Evolutionary conservation across 75 land plant species (phyloP).

Genomic region (Cupressus sempervirens): DNA sequence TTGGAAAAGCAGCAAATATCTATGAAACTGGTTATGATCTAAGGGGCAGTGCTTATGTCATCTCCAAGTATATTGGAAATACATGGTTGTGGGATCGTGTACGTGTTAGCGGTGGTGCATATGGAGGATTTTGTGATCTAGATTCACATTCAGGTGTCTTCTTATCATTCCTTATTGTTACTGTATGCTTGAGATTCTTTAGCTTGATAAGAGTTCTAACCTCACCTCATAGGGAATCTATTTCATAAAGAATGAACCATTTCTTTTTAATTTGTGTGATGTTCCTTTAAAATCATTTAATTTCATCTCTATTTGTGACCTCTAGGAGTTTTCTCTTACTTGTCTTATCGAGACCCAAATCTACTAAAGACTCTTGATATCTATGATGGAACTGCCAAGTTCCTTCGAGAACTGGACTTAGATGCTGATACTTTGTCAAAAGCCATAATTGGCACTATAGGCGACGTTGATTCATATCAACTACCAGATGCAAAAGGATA

Average conservation of each 20-base stretch:
- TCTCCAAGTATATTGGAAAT: conserved; percentile 87
- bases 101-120: conserved; percentile 99
- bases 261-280: neutral
- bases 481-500: conserved; percentile 99
- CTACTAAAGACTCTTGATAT: conserved; percentile 87
- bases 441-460: conserved; percentile 98
- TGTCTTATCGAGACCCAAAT: conserved; percentile 98
- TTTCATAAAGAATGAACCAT: neutral
- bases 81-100: conserved; percentile 99
- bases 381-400: conserved; percentile 81
- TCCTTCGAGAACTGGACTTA: conserved; percentile 75
- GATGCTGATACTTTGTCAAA: conserved; percentile 90
- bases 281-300: neutral
- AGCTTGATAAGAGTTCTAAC: neutral
- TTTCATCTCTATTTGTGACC: neutral
- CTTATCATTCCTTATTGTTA: neutral
- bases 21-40: conserved; percentile 93
- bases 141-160: conserved; percentile 91
- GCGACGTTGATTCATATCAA: conserved; percentile 97
- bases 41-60: conserved; percentile 97
- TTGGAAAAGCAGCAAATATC: conserved; percentile 93
- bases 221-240: neutral
- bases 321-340: conserved; percentile 90
- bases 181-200: neutral
- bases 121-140: conserved; percentile 99